Evolutionary conservation across 495 filamentous ascomycete species (phyloP), one percentile per base, ranked within the genome.

Genomic region (Lasiosphaeria miniovina): DNA sequence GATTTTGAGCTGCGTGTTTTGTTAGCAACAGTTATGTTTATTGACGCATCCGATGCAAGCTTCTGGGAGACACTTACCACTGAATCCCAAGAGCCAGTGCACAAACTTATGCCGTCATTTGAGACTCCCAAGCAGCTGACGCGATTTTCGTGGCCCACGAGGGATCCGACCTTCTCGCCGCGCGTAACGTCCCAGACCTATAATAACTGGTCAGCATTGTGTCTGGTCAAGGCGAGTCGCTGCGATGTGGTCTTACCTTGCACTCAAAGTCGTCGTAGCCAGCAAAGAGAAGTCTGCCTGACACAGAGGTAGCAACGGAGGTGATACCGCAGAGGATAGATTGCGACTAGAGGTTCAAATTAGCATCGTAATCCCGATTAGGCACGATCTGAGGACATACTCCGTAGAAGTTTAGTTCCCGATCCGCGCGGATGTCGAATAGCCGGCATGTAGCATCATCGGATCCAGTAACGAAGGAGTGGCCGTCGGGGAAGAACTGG

Each of bases 251-350:
- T 15, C 50, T 67, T 80, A 97, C 94, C 88, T 98, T 98, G 90
- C 94, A 98, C 77, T 98, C 94, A 70, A 97, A 98, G 69, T 98
- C 94, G 68, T 98, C 94, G 71, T 98, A 98, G 60, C 94, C 94
- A 57, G 94, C 94, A 71, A 98, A 98, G 45, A 98, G 82, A 68
- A 98, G 82, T 70, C 94, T 85, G 53, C 94, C 94, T 53, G 94
- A 98, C 14, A 98, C 95, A 8, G 94, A 98, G 67, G 96, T 98
- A 33, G 94, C 94, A 34, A 98, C 94, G 4, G 94, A 98, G 7
- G 94, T 98, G 67, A 98, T 98, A 68, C 94, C 94, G 71, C 94
- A 98, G 56, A 97, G 83, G 67, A 97, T 94, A 71, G 96, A 92
- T 67, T 96, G 93, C 65, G 91, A 96, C 93, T 98, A 71, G 46